Evolutionary conservation across 2,329 filamentous ascomycete genomes (phyloP), one percentile per base, ranked within the genome.

Genomic region (Stylonectria norvegica): DNA sequence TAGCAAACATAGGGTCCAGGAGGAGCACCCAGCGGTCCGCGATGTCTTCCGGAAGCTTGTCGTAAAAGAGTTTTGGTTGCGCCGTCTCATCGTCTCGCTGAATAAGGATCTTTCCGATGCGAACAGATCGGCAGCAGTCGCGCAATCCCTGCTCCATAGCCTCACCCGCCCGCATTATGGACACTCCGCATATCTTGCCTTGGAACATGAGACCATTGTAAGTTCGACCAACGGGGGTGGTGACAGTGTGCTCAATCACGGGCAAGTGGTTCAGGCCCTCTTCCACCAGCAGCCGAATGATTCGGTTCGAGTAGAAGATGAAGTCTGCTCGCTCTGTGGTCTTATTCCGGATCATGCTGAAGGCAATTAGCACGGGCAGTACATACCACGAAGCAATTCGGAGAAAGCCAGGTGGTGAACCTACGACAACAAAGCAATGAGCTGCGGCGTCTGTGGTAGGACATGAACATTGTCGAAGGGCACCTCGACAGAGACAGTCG

Each of bases 1-100:
- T 98, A 42, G 93, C 93, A 68, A 98, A 90, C 93, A 98, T 98
- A n/a, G 93, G 93, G 62, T 98, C 93, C 32, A 98, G 70, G 31
- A 98, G 73, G 45, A 98, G 71, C 23, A 96, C 91, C 90, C 93
- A 98, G 64, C 93, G 76, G 39, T 91, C 79, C 17, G 86, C 80
- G 64, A 98, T 96, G 62, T 98, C 93, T 61, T 89, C 85, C 5
- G 93, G 93, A 25, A 98, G 77, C 71, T 98, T 98, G 59, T 97
- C 91, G 67, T 97, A 98, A 67, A 97, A 98, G 9, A 98, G 76
- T 65, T 89, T 93, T 10, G 93, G 93, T 70, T 85, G 79, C 38
- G 85, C 78, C 1, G 93, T 97, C 69, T 97, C 93, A 67, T 98
- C 93, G 56, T 98, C 93, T 41, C 93, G 76, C 69, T 98, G 93